These are phyloP conservation scores for Senecio squalidus DNA, from an alignment of 140 eudicot genomes.

Conservation along the genomic window DNA sequence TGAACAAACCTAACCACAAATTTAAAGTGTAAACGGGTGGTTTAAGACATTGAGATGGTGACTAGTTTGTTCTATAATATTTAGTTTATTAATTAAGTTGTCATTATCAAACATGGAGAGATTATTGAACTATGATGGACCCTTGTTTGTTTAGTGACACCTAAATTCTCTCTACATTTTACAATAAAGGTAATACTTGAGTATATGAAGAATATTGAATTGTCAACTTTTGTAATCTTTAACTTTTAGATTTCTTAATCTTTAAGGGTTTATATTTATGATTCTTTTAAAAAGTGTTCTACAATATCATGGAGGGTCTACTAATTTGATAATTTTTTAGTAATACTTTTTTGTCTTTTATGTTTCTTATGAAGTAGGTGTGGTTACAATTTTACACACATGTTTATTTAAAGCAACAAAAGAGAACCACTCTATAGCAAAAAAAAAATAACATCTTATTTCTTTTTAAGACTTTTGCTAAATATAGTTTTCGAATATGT, in stretches of 20 bases:
- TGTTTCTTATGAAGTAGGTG: constrained; percentile 11
- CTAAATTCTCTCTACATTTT: constrained; percentile 19
- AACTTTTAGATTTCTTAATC: constrained; percentile 24
- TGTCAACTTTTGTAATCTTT: constrained; percentile 12
- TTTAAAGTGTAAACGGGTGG: constrained; percentile 3
- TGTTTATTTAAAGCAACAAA: too few species aligned
- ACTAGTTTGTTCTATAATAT: constrained; percentile 4
- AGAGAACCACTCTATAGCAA: too few species aligned
- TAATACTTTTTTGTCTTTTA: constrained; percentile 6
- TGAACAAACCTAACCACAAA: constrained; percentile 14
- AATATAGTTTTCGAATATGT: too few species aligned
- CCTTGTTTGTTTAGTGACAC: constrained; percentile 15
- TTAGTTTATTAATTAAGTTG: constrained; percentile 9
- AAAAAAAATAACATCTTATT: too few species aligned
- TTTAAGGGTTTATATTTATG: constrained; percentile 17
- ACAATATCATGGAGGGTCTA: constrained; percentile 16
- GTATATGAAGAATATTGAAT: constrained; percentile 25
- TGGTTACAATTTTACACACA: neutral
- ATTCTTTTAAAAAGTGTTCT: constrained; percentile 25
- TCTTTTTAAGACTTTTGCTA: too few species aligned
- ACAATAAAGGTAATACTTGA: constrained; percentile 9
- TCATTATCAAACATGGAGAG: neutral
- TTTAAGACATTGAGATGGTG: constrained; percentile 13
- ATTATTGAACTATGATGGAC: constrained; percentile 1
- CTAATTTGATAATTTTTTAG: constrained; percentile 7